phyloP scores from a whole-genome alignment of 768 basidiomycete genomes.

The Exidia glandulosa region DNA sequence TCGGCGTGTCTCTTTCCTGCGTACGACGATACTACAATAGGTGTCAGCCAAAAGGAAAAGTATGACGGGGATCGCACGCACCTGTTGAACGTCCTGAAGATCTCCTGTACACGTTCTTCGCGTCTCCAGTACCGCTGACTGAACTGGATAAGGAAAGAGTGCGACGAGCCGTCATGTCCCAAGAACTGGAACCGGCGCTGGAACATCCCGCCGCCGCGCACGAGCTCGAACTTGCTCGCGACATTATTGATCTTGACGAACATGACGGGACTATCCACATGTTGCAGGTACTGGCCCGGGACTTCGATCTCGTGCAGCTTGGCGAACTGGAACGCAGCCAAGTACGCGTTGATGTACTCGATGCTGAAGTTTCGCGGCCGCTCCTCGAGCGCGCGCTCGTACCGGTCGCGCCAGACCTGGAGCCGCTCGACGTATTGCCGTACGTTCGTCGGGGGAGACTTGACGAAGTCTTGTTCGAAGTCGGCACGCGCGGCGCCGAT shows the following conservation, averaged over 20 bases:
- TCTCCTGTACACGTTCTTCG: constrained; percentile 85
- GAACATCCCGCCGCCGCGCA: constrained; percentile 63
- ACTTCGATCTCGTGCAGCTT: constrained; percentile 98
- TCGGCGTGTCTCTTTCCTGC: constrained; percentile 88
- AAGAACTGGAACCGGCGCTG: constrained; percentile 87
- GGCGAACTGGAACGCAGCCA: constrained; percentile 95
- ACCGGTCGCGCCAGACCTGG: constrained; percentile 88
- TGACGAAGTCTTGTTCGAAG: constrained; percentile 85
- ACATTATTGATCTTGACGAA: constrained; percentile 89
- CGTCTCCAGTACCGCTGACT: constrained; percentile 75
- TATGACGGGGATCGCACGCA: constrained; percentile 23
- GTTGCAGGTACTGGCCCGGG: constrained; percentile 97
- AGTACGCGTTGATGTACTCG: constrained; percentile 79
- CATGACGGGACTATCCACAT: constrained; percentile 87
- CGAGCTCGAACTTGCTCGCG: constrained; percentile 81
- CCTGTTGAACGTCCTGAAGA: constrained; percentile 93
- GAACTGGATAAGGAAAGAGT: constrained; percentile 84
- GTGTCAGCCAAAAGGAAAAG: not conserved
- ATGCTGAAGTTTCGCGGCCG: constrained; percentile 76
- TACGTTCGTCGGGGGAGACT: constrained; percentile 54
- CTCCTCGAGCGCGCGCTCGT: constrained; percentile 73
- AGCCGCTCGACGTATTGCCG: constrained; percentile 82
- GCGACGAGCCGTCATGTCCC: constrained; percentile 78
- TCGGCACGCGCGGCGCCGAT: constrained; percentile 36
- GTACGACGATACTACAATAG: constrained; percentile 39